Evolutionary conservation across 2,329 filamentous ascomycete species (phyloP), one percentile per base, ranked within the genome.

Genomic region (Lasiodiplodia hormozganensis): DNA sequence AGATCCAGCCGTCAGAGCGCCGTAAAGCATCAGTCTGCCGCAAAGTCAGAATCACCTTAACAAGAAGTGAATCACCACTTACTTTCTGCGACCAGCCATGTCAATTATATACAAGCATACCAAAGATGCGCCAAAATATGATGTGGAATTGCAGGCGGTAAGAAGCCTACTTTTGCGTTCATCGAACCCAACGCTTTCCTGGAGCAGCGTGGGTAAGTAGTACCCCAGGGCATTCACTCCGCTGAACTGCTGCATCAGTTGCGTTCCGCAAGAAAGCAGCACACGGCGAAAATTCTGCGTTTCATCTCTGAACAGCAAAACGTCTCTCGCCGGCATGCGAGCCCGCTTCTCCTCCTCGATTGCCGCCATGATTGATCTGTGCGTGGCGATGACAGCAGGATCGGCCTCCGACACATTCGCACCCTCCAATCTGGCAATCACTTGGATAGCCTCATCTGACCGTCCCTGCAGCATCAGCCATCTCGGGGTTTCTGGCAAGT

Each of bases 401-500:
- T 70, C 67, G 38, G 68, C 65, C 14, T 36, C 64, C 10, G 31
- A n/a, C 7, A 71, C 65, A 3, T 57, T 62, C 12, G 58, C 67
- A 2, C 70, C 70, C 23, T 70, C 67, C n/a, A 70, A 69, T 14
- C 70, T 58, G 18, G 69, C 64, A 34, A 88, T 73, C 21, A 87
- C 83, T 0, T 78, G 77, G 4, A 77, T 80, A 0, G 86, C 86
- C 71, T 87, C 81, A 0, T 85, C 80, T 1, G 74, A 66, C 10
- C 81, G 79, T 16, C 85, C 85, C 69, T 84, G 80, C 28, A 83
- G 82, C 54, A 88, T 80, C 36, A 88, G 75, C 84, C 85, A 88
- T 28, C 86, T 80, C 4, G 86, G 86, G 0, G 82, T 85, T 68
- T 88, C 86, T 0, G 86, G 86, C 10, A 85, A 79, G 56, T 86